Percentiles rank a stretch among this genome's conserved stretches.
Evolutionary conservation across 139 green algal genomes (phyloP).

Genomic region (Coccomyxa sp.): DNA sequence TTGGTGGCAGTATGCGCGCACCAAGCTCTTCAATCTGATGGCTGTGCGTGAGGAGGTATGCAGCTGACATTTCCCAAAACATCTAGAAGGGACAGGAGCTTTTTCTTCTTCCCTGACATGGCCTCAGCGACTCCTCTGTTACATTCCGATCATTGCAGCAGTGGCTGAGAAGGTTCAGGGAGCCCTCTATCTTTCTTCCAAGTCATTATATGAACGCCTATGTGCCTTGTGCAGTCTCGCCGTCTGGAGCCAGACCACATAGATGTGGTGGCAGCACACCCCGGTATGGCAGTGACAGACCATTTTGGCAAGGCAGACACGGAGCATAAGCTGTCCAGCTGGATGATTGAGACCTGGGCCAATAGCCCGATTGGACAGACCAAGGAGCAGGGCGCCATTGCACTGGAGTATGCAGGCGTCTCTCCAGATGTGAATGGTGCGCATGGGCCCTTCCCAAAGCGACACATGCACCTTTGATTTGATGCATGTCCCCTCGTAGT

Average conservation of each 20-base stretch:
- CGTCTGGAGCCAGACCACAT: constrained; percentile 17
- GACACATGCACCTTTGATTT: background rate
- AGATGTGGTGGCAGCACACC: constrained; percentile 7
- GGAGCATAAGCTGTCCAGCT: constrained; percentile 28
- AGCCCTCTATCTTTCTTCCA: no score
- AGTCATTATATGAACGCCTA: background rate
- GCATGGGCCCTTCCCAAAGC: background rate
- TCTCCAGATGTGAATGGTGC: constrained; percentile 8
- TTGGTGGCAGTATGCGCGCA: constrained; percentile 35
- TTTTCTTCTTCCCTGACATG: no score
- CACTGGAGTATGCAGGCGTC: constrained; percentile 26
- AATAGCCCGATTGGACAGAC: constrained; percentile 31
- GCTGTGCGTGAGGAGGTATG: background rate
- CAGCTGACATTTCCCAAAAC: background rate
- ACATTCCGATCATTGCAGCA: no score
- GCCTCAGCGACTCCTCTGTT: no score
- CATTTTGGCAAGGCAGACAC: constrained; percentile 37
- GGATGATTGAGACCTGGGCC: constrained; percentile 27
- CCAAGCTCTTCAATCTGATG: constrained; percentile 42
- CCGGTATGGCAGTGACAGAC: constrained; percentile 20
- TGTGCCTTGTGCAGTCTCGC: constrained; percentile 15
- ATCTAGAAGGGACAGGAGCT: no score
- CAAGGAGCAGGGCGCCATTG: constrained; percentile 16
- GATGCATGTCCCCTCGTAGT: no score
- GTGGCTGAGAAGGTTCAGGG: no score